These are phyloP conservation scores for Lactarius akahatsu DNA, from an alignment of 768 basidiomycete genomes.

Conservation along the genomic window DNA sequence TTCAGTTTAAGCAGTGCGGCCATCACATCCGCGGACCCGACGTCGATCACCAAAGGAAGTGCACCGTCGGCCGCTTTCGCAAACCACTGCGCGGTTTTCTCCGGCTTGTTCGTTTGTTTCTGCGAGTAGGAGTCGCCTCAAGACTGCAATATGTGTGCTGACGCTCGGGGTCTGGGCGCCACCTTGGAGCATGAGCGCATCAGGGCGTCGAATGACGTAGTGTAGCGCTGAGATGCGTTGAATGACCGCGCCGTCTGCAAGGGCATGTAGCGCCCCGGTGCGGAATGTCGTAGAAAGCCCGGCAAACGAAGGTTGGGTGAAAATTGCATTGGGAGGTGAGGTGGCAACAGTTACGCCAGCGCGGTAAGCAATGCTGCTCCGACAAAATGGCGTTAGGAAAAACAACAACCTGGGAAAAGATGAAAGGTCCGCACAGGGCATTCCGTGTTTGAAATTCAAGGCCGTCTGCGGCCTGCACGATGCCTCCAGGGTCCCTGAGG, in stretches of 20 bases:
- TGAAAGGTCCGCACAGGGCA: conserved; percentile 32
- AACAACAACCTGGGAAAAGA: neutral
- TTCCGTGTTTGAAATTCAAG: conserved; percentile 47
- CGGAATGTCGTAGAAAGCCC: conserved; percentile 35
- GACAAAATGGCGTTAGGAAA: conserved; percentile 6
- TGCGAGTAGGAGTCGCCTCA: conserved; percentile 62
- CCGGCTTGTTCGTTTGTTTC: conserved; percentile 35
- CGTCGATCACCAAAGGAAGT: conserved; percentile 63
- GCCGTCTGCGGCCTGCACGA: conserved; percentile 65
- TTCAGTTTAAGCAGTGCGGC: conserved; percentile 65
- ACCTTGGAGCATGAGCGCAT: conserved; percentile 31
- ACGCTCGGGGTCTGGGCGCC: conserved; percentile 45
- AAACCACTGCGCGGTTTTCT: conserved; percentile 38
- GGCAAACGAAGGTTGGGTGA: conserved; percentile 8
- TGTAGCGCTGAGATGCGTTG: conserved; percentile 45
- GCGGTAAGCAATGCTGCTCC: conserved; percentile 45
- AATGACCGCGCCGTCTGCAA: conserved; percentile 44
- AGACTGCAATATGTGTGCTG: conserved; percentile 76
- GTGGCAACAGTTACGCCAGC: conserved; percentile 46
- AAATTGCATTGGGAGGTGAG: conserved; percentile 36
- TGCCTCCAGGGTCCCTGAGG: conserved; percentile 42
- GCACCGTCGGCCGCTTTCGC: conserved; percentile 44
- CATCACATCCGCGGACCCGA: conserved; percentile 74
- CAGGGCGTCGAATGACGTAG: conserved; percentile 50
- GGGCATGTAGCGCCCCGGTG: conserved; percentile 41